Evolutionary conservation across 2,329 filamentous ascomycete genomes (phyloP), one percentile per base, ranked within the genome.

Genomic region (Periconia sp.): DNA sequence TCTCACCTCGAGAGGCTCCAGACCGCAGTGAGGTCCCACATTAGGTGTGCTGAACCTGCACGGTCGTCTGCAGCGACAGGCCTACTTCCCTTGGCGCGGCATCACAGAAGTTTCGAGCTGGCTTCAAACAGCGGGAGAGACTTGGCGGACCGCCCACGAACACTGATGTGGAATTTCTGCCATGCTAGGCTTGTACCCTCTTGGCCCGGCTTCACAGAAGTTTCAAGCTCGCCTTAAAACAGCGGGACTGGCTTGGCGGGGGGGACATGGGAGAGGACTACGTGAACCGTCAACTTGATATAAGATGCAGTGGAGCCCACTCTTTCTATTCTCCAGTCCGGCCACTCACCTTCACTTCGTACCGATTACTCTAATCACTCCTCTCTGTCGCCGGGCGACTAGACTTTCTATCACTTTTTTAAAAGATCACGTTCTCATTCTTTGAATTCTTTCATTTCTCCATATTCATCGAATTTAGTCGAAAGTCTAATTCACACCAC

Each of bases 151-250:
- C 26, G 35, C 42, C 29, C 26, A 36, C 40, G 36, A 38, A 42
- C 43, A 45, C 37, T 34, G 42, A 41, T 49, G 40, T 56, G 50
- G 48, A 47, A 53, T 35, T 43, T 45, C 49, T 59, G 51, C 61
- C 52, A 57, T 57, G 54, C 51, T 56, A 48, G 53, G 50, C 54
- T 56, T 59, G 49, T 47, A 38, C 36, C 17, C 32, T 53, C 64
- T 68, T 68, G 65, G 65, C 66, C 51, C 46, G 52, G 65, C 65
- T 59, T 68, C 66, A 68, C 45, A 55, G 59, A 68, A 67, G 66
- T 69, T 69, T 69, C 66, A 68, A 65, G 46, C 52, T 57, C 54
- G 50, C 43, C 40, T 52, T 54, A 53, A 61, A 68, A 62, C 59
- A 54, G 59, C 50, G 56, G 57, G 46, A 50, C 36, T 43, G 46